phyloP scores from a whole-genome alignment of 768 basidiomycete genomes.

The Amanita rimosa region DNA sequence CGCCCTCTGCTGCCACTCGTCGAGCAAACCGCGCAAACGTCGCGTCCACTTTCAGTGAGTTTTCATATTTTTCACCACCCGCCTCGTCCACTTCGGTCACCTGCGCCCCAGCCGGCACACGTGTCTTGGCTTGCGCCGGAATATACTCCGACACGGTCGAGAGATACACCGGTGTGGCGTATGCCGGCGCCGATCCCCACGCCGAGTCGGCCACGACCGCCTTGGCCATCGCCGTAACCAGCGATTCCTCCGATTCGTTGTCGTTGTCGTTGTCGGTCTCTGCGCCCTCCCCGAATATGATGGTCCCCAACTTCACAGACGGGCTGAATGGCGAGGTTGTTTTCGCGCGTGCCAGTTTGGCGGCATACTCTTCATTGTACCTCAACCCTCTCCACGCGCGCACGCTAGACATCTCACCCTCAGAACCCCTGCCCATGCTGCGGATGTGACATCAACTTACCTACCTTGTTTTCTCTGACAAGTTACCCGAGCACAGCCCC shows the following conservation, averaged over 20 bases:
- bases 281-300: conserved; percentile 42
- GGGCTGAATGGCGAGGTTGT: conserved; percentile 22
- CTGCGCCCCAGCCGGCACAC: conserved; percentile 29
- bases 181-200: conserved; percentile 59
- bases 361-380: conserved; percentile 65
- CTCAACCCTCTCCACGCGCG: conserved; percentile 75
- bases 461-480: conserved; percentile 76
- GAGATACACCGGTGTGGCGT: conserved; percentile 56
- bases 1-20: conserved; percentile 56
- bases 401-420: conserved; percentile 31
- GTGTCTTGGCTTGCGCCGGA: conserved; percentile 41
- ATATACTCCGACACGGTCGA: conserved; percentile 69
- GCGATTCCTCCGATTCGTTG: conserved; percentile 30
- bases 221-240: conserved; percentile 47
- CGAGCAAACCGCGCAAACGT: conserved; percentile 80
- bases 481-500: conserved; percentile 59
- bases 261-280: conserved; percentile 17
- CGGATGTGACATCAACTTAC: conserved; percentile 32
- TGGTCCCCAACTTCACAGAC: conserved; percentile 45
- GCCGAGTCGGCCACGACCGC: conserved; percentile 44
- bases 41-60: conserved; percentile 67
- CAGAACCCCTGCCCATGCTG: background rate
- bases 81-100: conserved; percentile 29
- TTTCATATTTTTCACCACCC: conserved; percentile 66
- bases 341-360: conserved; percentile 39